These are phyloP conservation scores for Rosa persica DNA, from an alignment of 306 rosid species.

Conservation along the genomic window DNA sequence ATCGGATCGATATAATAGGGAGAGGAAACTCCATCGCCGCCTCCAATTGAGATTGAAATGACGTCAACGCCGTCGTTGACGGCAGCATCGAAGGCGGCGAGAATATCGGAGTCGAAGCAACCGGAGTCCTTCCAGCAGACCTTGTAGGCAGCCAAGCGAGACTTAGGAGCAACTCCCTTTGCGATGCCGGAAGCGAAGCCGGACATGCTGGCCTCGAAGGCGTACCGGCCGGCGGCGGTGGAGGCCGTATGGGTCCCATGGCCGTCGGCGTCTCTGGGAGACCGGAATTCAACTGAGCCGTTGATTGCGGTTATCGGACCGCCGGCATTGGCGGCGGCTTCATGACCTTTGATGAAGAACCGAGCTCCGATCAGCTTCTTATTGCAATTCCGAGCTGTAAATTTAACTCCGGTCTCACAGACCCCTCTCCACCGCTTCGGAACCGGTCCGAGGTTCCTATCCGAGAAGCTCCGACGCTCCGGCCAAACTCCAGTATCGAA, in stretches of 20 bases:
- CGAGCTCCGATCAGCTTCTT: conserved; percentile 75
- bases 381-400: conserved; percentile 56
- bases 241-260: conserved; percentile 96
- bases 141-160: conserved; percentile 75
- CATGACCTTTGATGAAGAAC: conserved; percentile 78
- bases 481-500: conserved; percentile 94
- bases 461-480: conserved; percentile 76
- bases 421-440: conserved; percentile 82
- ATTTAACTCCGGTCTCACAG: conserved; percentile 64
- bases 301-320: conserved; percentile 59
- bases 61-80: conserved; percentile 83
- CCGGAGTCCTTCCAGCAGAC: conserved; percentile 91
- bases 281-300: conserved; percentile 69
- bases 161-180: conserved; percentile 86
- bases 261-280: conserved; percentile 92
- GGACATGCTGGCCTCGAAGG: conserved; percentile 67
- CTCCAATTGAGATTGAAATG: conserved; percentile 82
- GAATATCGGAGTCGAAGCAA: conserved; percentile 83
- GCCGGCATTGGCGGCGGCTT: conserved; percentile 42
- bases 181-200: conserved; percentile 88
- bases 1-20: conserved; percentile 89
- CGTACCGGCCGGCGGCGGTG: conserved; percentile 75
- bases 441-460: conserved; percentile 63
- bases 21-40: conserved; percentile 67
- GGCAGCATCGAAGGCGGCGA: conserved; percentile 75